Evolutionary conservation across 2,329 filamentous ascomycete species (phyloP).

Genomic region (Venturia effusa): DNA sequence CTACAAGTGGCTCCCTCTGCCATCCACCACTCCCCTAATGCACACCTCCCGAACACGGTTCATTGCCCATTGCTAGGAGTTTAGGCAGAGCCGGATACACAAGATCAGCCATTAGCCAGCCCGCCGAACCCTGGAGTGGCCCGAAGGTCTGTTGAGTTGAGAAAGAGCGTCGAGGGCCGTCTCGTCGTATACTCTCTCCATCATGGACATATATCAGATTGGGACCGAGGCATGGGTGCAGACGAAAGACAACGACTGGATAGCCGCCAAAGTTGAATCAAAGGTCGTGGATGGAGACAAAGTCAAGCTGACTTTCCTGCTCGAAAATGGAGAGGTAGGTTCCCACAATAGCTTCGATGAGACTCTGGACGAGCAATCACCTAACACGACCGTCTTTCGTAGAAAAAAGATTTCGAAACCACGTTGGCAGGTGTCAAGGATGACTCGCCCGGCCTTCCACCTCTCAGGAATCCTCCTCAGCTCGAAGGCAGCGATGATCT

Average conservation of each 20-base stretch:
- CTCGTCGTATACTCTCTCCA: slow-evolving; percentile 11
- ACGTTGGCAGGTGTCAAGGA: slow-evolving; percentile 65
- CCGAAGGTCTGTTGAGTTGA: neutral
- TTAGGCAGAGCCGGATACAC: neutral
- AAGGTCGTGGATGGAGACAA: slow-evolving; percentile 79
- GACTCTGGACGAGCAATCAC: slow-evolving; percentile 8
- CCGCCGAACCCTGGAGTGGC: slow-evolving; percentile 4
- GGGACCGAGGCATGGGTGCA: slow-evolving; percentile 79
- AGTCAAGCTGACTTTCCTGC: slow-evolving; percentile 73
- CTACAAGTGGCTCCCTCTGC: neutral
- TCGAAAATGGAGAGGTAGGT: slow-evolving; percentile 84
- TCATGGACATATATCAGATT: slow-evolving; percentile 91
- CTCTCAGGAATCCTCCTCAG: slow-evolving; percentile 95
- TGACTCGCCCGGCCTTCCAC: slow-evolving; percentile 71
- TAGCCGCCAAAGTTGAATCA: slow-evolving; percentile 85
- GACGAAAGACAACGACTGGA: slow-evolving; percentile 53
- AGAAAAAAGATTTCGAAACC: slow-evolving; percentile 74
- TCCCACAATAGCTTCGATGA: neutral
- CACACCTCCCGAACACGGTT: neutral
- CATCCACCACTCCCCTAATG: neutral
- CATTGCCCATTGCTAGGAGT: slow-evolving; percentile 1
- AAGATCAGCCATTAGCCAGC: neutral
- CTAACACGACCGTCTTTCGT: slow-evolving; percentile 13
- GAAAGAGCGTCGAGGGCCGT: neutral
- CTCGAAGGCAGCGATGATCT: slow-evolving; percentile 97